Evolutionary conservation across 345 rosid genomes (phyloP), one percentile per base, ranked within the genome.

Genomic region (Eucalyptus lansdowneana): DNA sequence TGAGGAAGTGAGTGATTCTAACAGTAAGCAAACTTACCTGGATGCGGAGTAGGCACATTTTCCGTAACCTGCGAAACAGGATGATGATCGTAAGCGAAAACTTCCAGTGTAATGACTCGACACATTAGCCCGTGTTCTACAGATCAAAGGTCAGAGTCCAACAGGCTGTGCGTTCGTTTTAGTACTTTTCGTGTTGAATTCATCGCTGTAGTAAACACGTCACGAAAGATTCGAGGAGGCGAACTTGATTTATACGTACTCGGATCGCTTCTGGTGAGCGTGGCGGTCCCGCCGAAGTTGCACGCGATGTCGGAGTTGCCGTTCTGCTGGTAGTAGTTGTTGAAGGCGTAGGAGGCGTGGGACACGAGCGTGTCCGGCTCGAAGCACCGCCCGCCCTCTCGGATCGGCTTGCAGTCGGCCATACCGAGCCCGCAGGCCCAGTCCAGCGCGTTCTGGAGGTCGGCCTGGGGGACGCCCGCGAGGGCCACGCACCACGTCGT

Each of bases 361-460:
- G 99, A 96, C 21, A 92, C 65, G 11, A 96, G 89, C 8, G 97
- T 97, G 87, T 97, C 93, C 3, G 99, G 99, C 40, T 94, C 93
- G 83, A 91, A 97, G 90, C 99, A 97, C 3, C 94, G 91, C 14
- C 97, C 99, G 12, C 95, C 96, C 1, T 91, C 91, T 40, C 95
- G 95, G 89, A 97, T 97, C 8, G 95, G 92, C 6, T 90, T 40
- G 90, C 99, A 97, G 87, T 97, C 97, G 14, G 96, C 93, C 97
- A 91, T 94, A 25, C 99, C 99, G 54, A 94, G 86, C 17, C 99
- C 99, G 89, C 99, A 97, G 10, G 99, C 98, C 99, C 99, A 98
- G 88, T 98, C 99, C 65, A 98, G 90, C 37, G 99, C 99, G 62
- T 93, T 95, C 89, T 97, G 99, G 88, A 97, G 90, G 91, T 96